Conservation (phyloP, 2,329 filamentous ascomycete genomes). For the Penicillium frequentans region DNA sequence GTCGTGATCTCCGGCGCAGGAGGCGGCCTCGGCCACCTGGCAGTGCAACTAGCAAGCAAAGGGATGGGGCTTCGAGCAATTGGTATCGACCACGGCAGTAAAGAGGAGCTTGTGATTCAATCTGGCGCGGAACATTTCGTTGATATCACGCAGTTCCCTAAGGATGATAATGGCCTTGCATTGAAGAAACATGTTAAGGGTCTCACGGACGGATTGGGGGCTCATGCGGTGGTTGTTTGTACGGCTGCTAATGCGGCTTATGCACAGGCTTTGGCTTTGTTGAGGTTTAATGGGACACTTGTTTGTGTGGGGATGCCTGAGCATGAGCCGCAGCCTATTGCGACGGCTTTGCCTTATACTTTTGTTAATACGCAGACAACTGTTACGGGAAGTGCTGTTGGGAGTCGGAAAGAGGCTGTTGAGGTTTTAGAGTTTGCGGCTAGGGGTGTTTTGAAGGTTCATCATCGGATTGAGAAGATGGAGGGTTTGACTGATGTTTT, state of each 20-base stretch:
- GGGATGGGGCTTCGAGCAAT: conserved; percentile 66
- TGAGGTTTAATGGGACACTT: conserved; percentile 52
- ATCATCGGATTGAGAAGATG: conserved; percentile 47
- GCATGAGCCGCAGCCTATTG: conserved; percentile 46
- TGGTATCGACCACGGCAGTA: conserved; percentile 64
- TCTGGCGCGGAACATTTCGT: conserved; percentile 68
- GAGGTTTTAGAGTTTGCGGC: conserved; percentile 50
- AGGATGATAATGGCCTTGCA: conserved; percentile 48
- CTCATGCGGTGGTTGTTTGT: conserved; percentile 58
- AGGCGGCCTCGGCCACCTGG: conserved; percentile 65
- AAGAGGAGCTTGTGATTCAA: conserved; percentile 57
- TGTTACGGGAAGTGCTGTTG: conserved; percentile 52
- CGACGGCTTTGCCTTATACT: conserved; percentile 41
- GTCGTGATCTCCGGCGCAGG: conserved; percentile 62
- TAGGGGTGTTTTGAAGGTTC: conserved; percentile 47
- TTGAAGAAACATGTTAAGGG: conserved; percentile 57
- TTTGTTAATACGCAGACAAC: conserved; percentile 45
- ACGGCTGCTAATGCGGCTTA: conserved; percentile 52
- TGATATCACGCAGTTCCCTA: conserved; percentile 55
- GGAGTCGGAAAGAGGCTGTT: conserved; percentile 51
- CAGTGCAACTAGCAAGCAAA: conserved; percentile 59
- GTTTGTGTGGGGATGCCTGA: conserved; percentile 55
- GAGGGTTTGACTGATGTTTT: conserved; percentile 48
- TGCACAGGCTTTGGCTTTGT: conserved; percentile 47
- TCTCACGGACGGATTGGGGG: conserved; percentile 52